Evolutionary conservation across 1,139 yeast genomes (phyloP).

Genomic region (Taphrina wiesneri): DNA sequence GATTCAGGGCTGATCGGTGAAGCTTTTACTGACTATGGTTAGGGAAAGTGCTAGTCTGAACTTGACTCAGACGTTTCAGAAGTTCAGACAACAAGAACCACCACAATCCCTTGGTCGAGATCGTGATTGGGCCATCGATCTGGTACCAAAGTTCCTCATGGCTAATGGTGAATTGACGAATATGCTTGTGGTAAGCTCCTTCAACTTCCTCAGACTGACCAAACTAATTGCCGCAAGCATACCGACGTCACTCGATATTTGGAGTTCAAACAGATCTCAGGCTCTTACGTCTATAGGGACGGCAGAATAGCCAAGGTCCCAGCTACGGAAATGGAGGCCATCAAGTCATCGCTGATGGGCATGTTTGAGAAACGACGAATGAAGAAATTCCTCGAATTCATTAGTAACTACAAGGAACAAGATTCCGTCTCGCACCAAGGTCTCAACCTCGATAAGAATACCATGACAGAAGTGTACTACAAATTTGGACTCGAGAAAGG

Average conservation of each 20-base stretch:
- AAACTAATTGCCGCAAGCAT: constrained; percentile 48
- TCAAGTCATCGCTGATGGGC: constrained; percentile 90
- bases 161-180: constrained; percentile 97
- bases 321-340: constrained; percentile 75
- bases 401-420: constrained; percentile 78
- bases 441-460: constrained; percentile 76
- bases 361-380: constrained; percentile 93
- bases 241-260: constrained; percentile 94
- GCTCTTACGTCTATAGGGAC: constrained; percentile 87
- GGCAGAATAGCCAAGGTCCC: constrained; percentile 96
- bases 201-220: not conserved
- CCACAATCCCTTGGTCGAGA: constrained; percentile 78
- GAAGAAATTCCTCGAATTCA: constrained; percentile 86
- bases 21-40: not conserved
- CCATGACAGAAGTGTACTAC: constrained; percentile 88
- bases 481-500: constrained; percentile 91
- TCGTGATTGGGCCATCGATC: constrained; percentile 96
- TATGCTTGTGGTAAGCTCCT: constrained; percentile 53
- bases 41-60: constrained; percentile 66
- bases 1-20: constrained; percentile 28
- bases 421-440: constrained; percentile 81
- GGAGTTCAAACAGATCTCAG: constrained; percentile 93
- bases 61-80: constrained; percentile 53
- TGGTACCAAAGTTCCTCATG: constrained; percentile 96
- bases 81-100: constrained; percentile 59